Percentiles rank a stretch among this genome's conserved stretches.
Evolutionary conservation across 768 basidiomycete species (phyloP).

Genomic region (Boletales sp.): DNA sequence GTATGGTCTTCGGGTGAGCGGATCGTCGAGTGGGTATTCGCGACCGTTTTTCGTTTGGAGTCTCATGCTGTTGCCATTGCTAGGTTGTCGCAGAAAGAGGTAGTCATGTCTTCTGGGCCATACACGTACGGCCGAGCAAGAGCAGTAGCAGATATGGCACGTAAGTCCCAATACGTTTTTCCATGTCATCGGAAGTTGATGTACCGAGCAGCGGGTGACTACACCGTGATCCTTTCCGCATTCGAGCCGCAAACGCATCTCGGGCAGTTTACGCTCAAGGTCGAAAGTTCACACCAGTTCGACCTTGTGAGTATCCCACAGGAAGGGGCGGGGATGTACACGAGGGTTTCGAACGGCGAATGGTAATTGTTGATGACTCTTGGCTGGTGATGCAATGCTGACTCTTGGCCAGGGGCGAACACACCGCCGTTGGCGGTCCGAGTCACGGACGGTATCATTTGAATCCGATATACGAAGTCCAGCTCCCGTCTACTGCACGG

Average conservation of each 20-base stretch:
- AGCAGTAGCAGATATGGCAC: conserved; percentile 44
- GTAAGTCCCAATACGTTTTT: conserved; percentile 36
- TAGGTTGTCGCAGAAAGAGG: conserved; percentile 62
- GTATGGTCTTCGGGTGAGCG: conserved; percentile 76
- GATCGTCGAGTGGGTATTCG: conserved; percentile 61
- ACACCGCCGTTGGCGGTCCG: conserved; percentile 66
- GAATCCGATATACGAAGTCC: conserved; percentile 70
- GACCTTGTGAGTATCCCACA: conserved; percentile 64
- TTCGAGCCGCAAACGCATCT: conserved; percentile 67
- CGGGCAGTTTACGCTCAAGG: conserved; percentile 60
- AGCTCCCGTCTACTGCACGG: conserved; percentile 47
- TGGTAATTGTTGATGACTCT: conserved; percentile 52
- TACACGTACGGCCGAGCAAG: conserved; percentile 78
- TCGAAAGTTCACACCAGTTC: conserved; percentile 61
- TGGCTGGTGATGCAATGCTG: not conserved
- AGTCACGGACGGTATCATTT: conserved; percentile 56
- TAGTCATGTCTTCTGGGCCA: conserved; percentile 70
- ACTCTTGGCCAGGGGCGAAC: conserved; percentile 43
- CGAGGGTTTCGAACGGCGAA: conserved; percentile 57
- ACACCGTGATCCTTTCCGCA: conserved; percentile 80
- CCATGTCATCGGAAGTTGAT: not conserved
- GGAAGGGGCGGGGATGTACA: conserved; percentile 92
- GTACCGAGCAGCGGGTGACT: conserved; percentile 51
- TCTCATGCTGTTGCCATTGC: not conserved
- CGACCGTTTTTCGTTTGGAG: not conserved